A percentile compares a stretch with the other conserved stretches of the same genome.
These are phyloP conservation scores for Moesziomyces aphidis DNA, from an alignment of 1,284 basidiomycete species.

Conservation along the genomic window DNA sequence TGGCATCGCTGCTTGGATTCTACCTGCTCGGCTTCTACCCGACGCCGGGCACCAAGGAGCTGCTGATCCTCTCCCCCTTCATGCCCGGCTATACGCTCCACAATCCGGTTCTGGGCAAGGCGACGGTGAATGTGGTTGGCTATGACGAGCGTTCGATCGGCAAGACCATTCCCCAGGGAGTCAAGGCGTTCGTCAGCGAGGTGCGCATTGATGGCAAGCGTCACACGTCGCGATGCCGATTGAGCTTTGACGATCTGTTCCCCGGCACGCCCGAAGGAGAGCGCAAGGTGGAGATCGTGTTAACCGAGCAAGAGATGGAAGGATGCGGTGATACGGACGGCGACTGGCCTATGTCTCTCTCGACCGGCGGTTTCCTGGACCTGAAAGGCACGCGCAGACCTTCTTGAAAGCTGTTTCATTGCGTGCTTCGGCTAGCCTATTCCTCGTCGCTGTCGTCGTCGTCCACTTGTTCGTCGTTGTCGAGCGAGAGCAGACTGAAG, in stretches of 20 bases:
- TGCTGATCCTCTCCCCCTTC: conserved; percentile 58
- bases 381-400: conserved; percentile 5
- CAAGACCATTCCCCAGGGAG: conserved; percentile 24
- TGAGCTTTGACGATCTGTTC: conserved; percentile 49
- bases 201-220: conserved; percentile 41
- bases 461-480: conserved; percentile 13
- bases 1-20: conserved; percentile 77
- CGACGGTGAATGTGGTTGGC: conserved; percentile 44
- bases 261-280: conserved; percentile 23
- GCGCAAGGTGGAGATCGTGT: conserved; percentile 37
- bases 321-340: conserved; percentile 21
- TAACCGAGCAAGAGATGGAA: conserved; percentile 32
- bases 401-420: background rate
- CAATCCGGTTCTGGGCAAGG: conserved; percentile 50
- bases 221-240: conserved; percentile 38
- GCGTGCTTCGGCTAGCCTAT: background rate
- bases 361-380: conserved; percentile 35
- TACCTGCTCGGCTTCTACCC: conserved; percentile 74
- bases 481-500: conserved; percentile 31
- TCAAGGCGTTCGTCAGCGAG: conserved; percentile 36
- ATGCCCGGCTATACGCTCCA: conserved; percentile 54
- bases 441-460: conserved; percentile 24
- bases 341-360: conserved; percentile 35
- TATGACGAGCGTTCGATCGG: conserved; percentile 42
- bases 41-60: conserved; percentile 69